A percentile compares a stretch with the other conserved stretches of the same genome.
Conservation (phyloP, 2,329 filamentous ascomycete genomes). For the Alternaria solani region DNA sequence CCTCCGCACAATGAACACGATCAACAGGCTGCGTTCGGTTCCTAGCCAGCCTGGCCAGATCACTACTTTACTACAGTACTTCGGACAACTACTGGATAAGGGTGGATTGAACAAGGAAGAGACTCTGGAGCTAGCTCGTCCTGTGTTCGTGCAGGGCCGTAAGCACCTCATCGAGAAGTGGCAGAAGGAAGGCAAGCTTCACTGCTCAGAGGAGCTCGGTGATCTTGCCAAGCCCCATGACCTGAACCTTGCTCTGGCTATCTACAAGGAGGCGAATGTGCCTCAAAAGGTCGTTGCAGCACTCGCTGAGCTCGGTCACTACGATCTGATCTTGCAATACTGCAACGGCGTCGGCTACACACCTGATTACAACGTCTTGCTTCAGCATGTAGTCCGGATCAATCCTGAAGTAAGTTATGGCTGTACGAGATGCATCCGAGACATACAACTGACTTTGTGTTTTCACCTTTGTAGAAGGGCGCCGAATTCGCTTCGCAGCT, state of each 20-base stretch:
- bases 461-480: constrained; percentile 69
- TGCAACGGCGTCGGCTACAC: constrained; percentile 84
- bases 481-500: constrained; percentile 93
- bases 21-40: constrained; percentile 91
- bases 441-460: too few species aligned
- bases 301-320: constrained; percentile 94
- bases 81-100: constrained; percentile 96
- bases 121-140: constrained; percentile 90
- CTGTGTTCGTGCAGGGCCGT: constrained; percentile 89
- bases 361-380: constrained; percentile 91
- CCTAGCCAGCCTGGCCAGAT: constrained; percentile 84
- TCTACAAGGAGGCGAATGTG: constrained; percentile 90
- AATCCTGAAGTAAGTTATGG: constrained; percentile 56
- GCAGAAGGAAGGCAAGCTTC: constrained; percentile 94
- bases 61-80: constrained; percentile 95
- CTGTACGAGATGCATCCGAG: too few species aligned
- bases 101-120: constrained; percentile 91
- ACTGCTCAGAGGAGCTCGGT: constrained; percentile 94
- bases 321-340: constrained; percentile 95
- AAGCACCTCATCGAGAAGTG: constrained; percentile 98
- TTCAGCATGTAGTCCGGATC: constrained; percentile 77
- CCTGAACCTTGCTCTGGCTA: constrained; percentile 81
- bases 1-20: constrained; percentile 91
- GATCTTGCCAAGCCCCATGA: constrained; percentile 93
- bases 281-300: constrained; percentile 94